Conservation (phyloP, 2,329 filamentous ascomycete species). For the Monosporascus ibericus region DNA sequence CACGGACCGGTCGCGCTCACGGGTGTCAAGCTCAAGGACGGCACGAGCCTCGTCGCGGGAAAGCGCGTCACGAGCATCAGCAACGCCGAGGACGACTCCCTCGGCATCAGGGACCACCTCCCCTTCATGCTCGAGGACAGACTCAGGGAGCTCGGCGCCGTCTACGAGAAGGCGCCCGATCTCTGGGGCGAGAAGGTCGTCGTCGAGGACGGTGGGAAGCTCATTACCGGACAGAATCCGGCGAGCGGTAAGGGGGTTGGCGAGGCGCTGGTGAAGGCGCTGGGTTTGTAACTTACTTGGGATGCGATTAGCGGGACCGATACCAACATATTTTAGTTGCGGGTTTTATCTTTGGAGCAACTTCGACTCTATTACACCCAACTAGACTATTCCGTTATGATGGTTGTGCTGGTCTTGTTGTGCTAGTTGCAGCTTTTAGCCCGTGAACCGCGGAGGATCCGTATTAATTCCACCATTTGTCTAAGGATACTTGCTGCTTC, state of each 20-base stretch:
- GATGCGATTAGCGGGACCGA: too few species aligned
- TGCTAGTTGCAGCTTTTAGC: too few species aligned
- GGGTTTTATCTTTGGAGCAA: too few species aligned
- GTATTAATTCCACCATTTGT: too few species aligned
- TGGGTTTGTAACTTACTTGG: conserved; percentile 20
- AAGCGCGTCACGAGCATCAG: conserved; percentile 55
- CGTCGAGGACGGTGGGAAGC: conserved; percentile 37
- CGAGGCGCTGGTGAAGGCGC: conserved; percentile 42
- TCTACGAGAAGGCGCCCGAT: conserved; percentile 49
- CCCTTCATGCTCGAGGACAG: conserved; percentile 58
- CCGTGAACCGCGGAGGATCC: too few species aligned
- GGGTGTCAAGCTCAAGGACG: conserved; percentile 47
- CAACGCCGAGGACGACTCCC: conserved; percentile 48
- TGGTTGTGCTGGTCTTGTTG: too few species aligned
- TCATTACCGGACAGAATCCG: conserved; percentile 56
- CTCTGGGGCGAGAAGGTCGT: conserved; percentile 44
- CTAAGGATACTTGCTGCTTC: too few species aligned
- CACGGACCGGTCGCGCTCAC: conserved; percentile 61
- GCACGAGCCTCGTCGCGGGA: conserved; percentile 48
- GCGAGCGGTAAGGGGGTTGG: conserved; percentile 45
- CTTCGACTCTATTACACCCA: too few species aligned
- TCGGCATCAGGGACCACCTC: conserved; percentile 34
- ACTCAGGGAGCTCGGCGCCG: conserved; percentile 44
- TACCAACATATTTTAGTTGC: too few species aligned
- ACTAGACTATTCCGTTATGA: too few species aligned